Evolutionary conservation across 139 green algal genomes (phyloP), one percentile per base, ranked within the genome.

Genomic region (Chlorella sp.): DNA sequence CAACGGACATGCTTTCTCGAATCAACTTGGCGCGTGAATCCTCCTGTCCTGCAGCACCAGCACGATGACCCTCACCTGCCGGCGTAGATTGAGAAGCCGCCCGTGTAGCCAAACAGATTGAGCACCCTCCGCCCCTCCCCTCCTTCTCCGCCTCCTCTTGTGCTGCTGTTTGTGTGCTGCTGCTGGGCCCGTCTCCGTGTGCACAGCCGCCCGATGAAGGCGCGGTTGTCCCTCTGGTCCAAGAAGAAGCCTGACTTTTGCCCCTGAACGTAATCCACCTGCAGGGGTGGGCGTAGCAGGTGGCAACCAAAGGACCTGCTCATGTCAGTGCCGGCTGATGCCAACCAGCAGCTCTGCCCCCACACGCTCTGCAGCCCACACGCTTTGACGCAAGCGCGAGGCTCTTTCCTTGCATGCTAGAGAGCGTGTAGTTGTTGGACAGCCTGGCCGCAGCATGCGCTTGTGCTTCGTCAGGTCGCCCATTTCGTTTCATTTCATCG

Each of bases 31-130:
- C 14, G 24, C 26, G 26, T 29, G 59, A n/a, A 5, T 62, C 22
- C 26, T 1, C 34, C 4, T 35, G 35, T 35, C 23, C 35, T 36
- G 1, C 35, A 35, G 1, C 26, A 27, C 34, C 35, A 31, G 2
- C n/a, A 23, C 24, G 35, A 35, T 3, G 35, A 61, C 36, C 35
- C 55, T 64, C 31, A 64, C 67, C 67, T 72, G 49, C 67, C 67
- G 1, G 67, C 67, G 29, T 72, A 72, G 35, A 72, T 35, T 5
- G 67, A 72, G 59, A 72, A 75, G 23, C 49, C 63, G 69, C 78
- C 83, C 2, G 81, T 82, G 74, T 83, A 87, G 17, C 67, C 71
- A 66, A 86, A 86, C 30, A 89, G 51, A 71, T 89, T 89, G 49
- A 88, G 77, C 55, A 64, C 24, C 24, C 22, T 64, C 20, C 4